Conservation (phyloP, 164 flowering plant species). For the Tetrastigma voinierianum region DNA sequence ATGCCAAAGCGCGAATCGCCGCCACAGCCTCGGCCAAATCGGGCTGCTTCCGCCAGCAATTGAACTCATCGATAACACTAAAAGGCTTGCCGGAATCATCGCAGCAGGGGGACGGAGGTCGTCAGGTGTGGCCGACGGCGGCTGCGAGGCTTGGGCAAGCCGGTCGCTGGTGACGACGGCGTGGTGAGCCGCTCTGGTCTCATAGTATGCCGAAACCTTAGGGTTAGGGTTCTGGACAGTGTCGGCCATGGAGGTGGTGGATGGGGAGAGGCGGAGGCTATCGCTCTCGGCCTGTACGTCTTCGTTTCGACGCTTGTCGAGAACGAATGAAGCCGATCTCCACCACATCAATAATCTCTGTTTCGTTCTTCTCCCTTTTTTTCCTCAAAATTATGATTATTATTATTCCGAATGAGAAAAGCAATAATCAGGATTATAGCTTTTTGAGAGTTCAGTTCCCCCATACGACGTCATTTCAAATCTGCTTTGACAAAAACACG, state of each 20-base stretch:
- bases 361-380: slow-evolving; percentile 1
- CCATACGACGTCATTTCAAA: too few relatives aligned
- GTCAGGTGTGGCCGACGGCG: slow-evolving; percentile 42
- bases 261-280: slow-evolving; percentile 21
- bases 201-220: slow-evolving; percentile 81
- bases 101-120: slow-evolving; percentile 12
- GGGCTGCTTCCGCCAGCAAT: slow-evolving; percentile 91
- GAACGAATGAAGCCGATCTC: slow-evolving; percentile 88
- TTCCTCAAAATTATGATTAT: too few relatives aligned
- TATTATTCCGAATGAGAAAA: too few relatives aligned
- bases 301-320: slow-evolving; percentile 47
- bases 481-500: too few relatives aligned
- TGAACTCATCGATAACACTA: slow-evolving; percentile 87
- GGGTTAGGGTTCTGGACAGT: slow-evolving; percentile 50
- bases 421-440: too few relatives aligned
- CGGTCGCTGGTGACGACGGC: slow-evolving; percentile 92
- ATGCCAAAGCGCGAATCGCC: slow-evolving; percentile 84
- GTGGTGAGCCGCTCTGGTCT: slow-evolving; percentile 87
- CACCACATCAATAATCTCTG: slow-evolving; percentile 55
- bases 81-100: slow-evolving; percentile 33
- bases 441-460: too few relatives aligned
- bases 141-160: slow-evolving; percentile 97
- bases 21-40: slow-evolving; percentile 99
- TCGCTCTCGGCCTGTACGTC: slow-evolving; percentile 18
- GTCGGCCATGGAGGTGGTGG: slow-evolving; percentile 35